Evolutionary conservation across 2,329 filamentous ascomycete species (phyloP), one percentile per base, ranked within the genome.

Genomic region (Botrytis fabae): DNA sequence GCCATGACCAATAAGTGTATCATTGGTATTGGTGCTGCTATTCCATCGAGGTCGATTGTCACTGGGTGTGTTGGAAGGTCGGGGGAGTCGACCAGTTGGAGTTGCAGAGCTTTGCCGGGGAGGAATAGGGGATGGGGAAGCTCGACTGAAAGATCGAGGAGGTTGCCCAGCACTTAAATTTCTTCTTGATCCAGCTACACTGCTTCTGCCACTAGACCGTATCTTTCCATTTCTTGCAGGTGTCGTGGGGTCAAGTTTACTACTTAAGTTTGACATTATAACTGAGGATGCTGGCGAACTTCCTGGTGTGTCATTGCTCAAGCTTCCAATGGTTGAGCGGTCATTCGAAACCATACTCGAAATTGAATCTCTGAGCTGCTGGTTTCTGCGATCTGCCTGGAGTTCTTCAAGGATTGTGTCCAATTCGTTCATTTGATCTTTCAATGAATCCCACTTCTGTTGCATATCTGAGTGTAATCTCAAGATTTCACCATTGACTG

Each of bases 401-500:
- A 95, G 85, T 70, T 97, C 93, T 73, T 96, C 93, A 46, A 98
- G 81, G 25, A 89, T 84, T 10, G 86, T 80, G 81, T 97, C 93
- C 84, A 96, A 90, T 8, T 95, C 92, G 73, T 85, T 87, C 84
- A 96, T 95, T 75, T 93, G 89, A 22, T 87, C 86, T 79, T 94
- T 93, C 69, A 98, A 84, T 6, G 89, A 87, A 76, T 91, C 88
- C 89, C 95, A 97, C 78, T 92, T 91, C n/a, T 89, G 86, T 79
- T 94, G 91, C 84, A 98, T 92, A 78, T 98, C 95, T 10, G 90
- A 89, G 79, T 97, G 92, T 46, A 98, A 85, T 62, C 94, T 90
- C 42, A 98, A 83, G 75, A 98, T 96, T 82, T 98, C 96, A 62
- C 96, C 96, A 80, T 99, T 98, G 72, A 98, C 94, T 0, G 96